phyloP scores from a whole-genome alignment of 2,329 filamentous ascomycete genomes.

The Sarocladium strictum region DNA sequence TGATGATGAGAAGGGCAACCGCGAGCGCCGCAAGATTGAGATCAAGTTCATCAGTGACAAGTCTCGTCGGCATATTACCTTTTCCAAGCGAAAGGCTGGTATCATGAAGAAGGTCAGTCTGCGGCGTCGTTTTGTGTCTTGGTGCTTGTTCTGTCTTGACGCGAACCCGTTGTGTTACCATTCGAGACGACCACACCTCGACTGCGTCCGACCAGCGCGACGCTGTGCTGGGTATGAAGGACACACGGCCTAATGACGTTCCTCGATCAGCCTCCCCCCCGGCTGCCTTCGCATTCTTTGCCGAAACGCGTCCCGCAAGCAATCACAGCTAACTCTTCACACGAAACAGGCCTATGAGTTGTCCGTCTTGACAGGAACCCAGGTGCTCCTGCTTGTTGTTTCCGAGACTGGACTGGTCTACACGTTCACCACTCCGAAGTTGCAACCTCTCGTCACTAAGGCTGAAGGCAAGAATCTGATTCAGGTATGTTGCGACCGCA shows the following conservation, averaged over 20 bases:
- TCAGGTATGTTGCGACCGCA: slow-evolving; percentile 59
- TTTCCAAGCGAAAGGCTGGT: slow-evolving; percentile 98
- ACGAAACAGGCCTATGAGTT: slow-evolving; percentile 79
- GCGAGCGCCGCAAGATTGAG: slow-evolving; percentile 98
- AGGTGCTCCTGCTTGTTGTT: slow-evolving; percentile 91
- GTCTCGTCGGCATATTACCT: slow-evolving; percentile 98
- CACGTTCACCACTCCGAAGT: slow-evolving; percentile 95
- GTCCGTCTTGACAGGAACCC: slow-evolving; percentile 94
- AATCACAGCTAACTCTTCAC: slow-evolving; percentile 10
- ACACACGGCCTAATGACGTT: not conserved
- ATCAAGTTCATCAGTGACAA: slow-evolving; percentile 99
- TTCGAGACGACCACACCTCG: not conserved
- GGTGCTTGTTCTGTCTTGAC: not conserved
- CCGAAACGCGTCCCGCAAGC: not conserved
- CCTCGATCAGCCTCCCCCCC: not conserved
- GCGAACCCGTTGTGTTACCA: slow-evolving; percentile 1
- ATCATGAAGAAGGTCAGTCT: slow-evolving; percentile 96
- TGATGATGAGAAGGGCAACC: slow-evolving; percentile 94
- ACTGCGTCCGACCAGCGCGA: slow-evolving; percentile 1
- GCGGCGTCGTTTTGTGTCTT: not conserved
- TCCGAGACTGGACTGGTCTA: slow-evolving; percentile 93
- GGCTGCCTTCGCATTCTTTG: not conserved
- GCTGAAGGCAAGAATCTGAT: slow-evolving; percentile 99
- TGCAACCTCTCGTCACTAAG: slow-evolving; percentile 96
- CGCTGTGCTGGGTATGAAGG: not conserved